phyloP scores from a whole-genome alignment of 1,284 basidiomycete species.

The Phlebopus sp. region DNA sequence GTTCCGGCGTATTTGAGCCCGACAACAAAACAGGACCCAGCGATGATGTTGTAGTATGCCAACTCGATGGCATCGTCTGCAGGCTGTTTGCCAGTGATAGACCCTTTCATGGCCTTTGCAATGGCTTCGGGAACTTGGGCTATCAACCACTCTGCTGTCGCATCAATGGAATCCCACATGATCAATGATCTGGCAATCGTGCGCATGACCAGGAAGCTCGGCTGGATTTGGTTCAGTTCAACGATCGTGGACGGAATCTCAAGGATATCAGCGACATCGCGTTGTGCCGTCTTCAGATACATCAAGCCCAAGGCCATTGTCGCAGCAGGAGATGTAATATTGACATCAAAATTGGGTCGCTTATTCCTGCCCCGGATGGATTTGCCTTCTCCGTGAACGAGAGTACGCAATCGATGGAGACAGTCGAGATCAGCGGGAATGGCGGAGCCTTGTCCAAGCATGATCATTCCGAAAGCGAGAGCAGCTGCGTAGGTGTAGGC shows the following conservation, averaged over 20 bases:
- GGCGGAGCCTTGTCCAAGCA: conserved; percentile 83
- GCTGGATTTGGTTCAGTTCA: conserved; percentile 82
- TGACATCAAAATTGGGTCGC: conserved; percentile 71
- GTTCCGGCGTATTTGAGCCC: conserved; percentile 94
- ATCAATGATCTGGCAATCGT: conserved; percentile 80
- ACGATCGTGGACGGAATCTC: conserved; percentile 79
- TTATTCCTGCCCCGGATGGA: conserved; percentile 34
- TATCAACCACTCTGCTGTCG: conserved; percentile 78
- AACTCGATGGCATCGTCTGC: conserved; percentile 80
- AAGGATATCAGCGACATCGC: conserved; percentile 83
- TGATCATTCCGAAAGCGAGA: conserved; percentile 92
- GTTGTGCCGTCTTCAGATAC: conserved; percentile 83
- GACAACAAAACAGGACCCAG: conserved; percentile 89
- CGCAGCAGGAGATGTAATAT: conserved; percentile 87
- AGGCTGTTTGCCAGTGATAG: conserved; percentile 43
- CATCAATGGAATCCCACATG: conserved; percentile 80
- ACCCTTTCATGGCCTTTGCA: conserved; percentile 51
- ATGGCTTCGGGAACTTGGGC: conserved; percentile 75
- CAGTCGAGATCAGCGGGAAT: conserved; percentile 75
- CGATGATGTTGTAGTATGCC: conserved; percentile 85
- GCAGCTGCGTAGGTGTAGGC: conserved; percentile 90
- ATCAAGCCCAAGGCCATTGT: conserved; percentile 89
- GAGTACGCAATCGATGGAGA: conserved; percentile 61
- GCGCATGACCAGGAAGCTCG: conserved; percentile 82
- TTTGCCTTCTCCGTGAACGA: conserved; percentile 70